Evolutionary conservation across 108 stramenopile genomes (phyloP).

Genomic region (Skeletonema tropicum): DNA sequence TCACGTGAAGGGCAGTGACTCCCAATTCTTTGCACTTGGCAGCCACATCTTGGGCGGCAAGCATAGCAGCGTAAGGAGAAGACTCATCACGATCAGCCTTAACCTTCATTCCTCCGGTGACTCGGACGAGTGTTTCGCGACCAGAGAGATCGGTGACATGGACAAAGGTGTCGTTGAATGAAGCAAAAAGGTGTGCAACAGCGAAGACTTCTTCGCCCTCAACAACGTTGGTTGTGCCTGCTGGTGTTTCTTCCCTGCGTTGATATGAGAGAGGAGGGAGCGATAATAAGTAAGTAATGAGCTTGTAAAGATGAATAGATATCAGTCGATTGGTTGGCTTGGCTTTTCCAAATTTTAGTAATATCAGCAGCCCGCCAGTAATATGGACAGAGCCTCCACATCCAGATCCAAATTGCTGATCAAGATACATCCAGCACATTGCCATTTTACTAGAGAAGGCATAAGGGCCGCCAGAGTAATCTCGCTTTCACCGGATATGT

Average conservation of each 20-base stretch:
- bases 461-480: background rate
- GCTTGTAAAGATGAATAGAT: background rate
- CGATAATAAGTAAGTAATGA: background rate
- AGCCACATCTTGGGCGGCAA: constrained; percentile 99
- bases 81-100: constrained; percentile 99
- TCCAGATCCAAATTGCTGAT: background rate
- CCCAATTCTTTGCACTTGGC: constrained; percentile 96
- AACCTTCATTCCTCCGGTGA: constrained; percentile 99
- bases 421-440: background rate
- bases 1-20: constrained; percentile 99
- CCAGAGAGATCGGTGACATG: constrained; percentile 99
- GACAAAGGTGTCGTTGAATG: constrained; percentile 99
- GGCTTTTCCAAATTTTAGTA: background rate
- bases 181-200: constrained; percentile 99
- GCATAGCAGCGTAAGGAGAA: constrained; percentile 99
- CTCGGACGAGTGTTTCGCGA: constrained; percentile 98
- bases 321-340: background rate
- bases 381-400: background rate
- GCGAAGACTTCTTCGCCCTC: constrained; percentile 99
- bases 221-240: constrained; percentile 50
- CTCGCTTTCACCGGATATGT: background rate
- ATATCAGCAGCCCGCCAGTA: background rate
- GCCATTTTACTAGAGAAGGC: background rate
- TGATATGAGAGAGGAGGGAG: background rate
- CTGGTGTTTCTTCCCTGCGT: background rate